Percentiles rank a stretch among this genome's conserved stretches.
Evolutionary conservation across 1,284 basidiomycete species (phyloP).

Genomic region (Boletus semigastroideus): DNA sequence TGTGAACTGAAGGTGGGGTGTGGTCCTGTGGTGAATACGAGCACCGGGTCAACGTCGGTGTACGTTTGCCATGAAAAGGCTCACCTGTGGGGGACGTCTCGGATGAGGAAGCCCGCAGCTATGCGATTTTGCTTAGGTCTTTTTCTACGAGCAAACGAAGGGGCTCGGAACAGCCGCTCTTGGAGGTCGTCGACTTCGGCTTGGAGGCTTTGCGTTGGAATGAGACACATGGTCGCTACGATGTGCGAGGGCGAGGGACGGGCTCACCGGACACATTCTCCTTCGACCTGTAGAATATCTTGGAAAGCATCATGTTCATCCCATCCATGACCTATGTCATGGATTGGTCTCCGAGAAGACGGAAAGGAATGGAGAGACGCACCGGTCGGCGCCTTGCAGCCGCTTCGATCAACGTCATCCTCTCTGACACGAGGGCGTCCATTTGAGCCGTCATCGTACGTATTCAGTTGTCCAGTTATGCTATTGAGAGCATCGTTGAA

Average conservation of each 20-base stretch:
- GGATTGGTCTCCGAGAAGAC: neutral
- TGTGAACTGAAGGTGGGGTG: slow-evolving; percentile 7
- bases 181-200: slow-evolving; percentile 26
- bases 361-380: neutral
- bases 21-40: slow-evolving; percentile 15
- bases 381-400: slow-evolving; percentile 28
- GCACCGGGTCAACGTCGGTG: neutral
- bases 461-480: slow-evolving; percentile 37
- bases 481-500: slow-evolving; percentile 13
- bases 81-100: no score
- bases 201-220: slow-evolving; percentile 14
- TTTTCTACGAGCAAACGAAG: slow-evolving; percentile 19
- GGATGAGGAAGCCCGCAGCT: slow-evolving; percentile 10
- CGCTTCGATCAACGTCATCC: slow-evolving; percentile 30
- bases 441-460: slow-evolving; percentile 34
- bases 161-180: slow-evolving; percentile 25
- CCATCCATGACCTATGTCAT: slow-evolving; percentile 16
- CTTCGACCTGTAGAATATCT: slow-evolving; percentile 30
- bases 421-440: slow-evolving; percentile 39
- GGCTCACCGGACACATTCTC: slow-evolving; percentile 37
- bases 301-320: slow-evolving; percentile 18
- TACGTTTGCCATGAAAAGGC: slow-evolving; percentile 1
- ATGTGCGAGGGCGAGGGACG: no score
- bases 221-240: neutral
- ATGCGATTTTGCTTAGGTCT: slow-evolving; percentile 25